A percentile compares a stretch with the other conserved stretches of the same genome.
phyloP scores from a whole-genome alignment of 805 yeast genomes.

The Yamadazyma phyllophila region DNA sequence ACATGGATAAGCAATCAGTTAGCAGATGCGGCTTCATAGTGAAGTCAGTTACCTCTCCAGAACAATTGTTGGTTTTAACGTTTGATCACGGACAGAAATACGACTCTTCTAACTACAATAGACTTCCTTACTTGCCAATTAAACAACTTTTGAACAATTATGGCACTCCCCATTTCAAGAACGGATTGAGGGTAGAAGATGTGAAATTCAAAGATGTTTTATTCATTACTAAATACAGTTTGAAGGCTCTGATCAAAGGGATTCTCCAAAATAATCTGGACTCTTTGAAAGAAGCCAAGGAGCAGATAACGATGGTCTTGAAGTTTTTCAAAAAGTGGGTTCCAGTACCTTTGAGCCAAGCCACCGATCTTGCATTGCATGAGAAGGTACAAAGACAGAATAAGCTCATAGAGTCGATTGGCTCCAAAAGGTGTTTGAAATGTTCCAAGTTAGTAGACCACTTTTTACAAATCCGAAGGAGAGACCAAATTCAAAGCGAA shows the following conservation, averaged over 20 bases:
- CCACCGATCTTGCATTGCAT: conserved; percentile 33
- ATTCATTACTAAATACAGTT: conserved; percentile 39
- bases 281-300: conserved; percentile 34
- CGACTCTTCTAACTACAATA: conserved; percentile 18
- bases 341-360: conserved; percentile 41
- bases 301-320: conserved; percentile 34
- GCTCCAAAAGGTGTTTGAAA: conserved; percentile 21
- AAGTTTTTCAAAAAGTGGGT: conserved; percentile 40
- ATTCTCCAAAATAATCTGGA: conserved; percentile 34
- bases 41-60: conserved; percentile 35
- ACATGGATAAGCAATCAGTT: conserved; percentile 44
- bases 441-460: conserved; percentile 47
- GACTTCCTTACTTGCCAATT: conserved; percentile 39
- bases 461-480: conserved; percentile 45
- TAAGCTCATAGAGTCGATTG: conserved; percentile 28
- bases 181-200: conserved; percentile 33
- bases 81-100: conserved; percentile 43
- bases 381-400: conserved; percentile 38
- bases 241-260: conserved; percentile 31
- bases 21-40: conserved; percentile 54
- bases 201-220: conserved; percentile 44
- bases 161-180: conserved; percentile 31
- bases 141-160: conserved; percentile 36
- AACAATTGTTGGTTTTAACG: conserved; percentile 38
- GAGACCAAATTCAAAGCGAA: conserved; percentile 44